Evolutionary conservation across 179 eudicot species (phyloP), one percentile per base, ranked within the genome.

Genomic region (Dionaea muscipula): DNA sequence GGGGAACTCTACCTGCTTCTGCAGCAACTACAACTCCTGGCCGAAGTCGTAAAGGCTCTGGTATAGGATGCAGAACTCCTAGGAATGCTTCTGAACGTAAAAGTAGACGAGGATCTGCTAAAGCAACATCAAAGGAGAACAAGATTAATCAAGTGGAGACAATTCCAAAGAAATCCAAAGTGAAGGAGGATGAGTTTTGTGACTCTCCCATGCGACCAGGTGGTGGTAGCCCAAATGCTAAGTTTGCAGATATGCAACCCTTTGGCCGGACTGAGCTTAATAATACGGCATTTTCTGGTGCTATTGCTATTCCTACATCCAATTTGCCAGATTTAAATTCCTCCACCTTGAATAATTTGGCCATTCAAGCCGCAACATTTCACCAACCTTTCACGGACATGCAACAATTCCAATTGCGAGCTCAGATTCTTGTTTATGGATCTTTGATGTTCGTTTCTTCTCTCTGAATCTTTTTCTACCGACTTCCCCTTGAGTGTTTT

Each of bases 341-440:
- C 45, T 80, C 91, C 47, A 78, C n/a, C n/a, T n/a, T 80, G 68
- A 84, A 80, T 66, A 67, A 64, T 55, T 76, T 78, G 40, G 71
- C 53, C 54, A 51, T 75, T 49, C 54, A 74, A 27, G 58, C 82
- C 8, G 59, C 74, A 21, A 37, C 68, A 26, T 78, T 68, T 72
- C 90, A 73, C 46, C 99, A 82, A 75, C 82, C 95, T 57, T 89
- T 93, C 57, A 77, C 90, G 7, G 99, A 93, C 67, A 45, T 57
- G 58, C 96, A 93, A 59, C 99, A 93, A 83, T 85, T 93, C 70
- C 99, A 93, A 67, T 65, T 93, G 66, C 86, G 99, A 38, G 96
- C 99, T 13, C 99, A 93, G 75, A 93, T 93, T 48, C 81, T 93
- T 78, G 99, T 93, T 63, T 93, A 88, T 72, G 99, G 99, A 72